phyloP scores from a whole-genome alignment of 2,329 filamentous ascomycete species.

The Colletotrichum magnum region DNA sequence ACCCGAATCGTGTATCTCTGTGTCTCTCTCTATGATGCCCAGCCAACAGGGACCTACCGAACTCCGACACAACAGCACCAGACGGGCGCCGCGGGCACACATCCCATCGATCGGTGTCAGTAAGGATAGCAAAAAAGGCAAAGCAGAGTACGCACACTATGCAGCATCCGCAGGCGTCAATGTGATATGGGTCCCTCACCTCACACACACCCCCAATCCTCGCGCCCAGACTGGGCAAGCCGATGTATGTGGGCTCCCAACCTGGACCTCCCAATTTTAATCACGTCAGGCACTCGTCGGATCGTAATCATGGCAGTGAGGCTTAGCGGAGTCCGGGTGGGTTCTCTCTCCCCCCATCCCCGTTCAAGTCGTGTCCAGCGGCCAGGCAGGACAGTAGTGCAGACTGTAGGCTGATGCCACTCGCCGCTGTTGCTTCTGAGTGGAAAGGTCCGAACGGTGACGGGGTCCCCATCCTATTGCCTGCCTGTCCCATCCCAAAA shows the following conservation, averaged over 20 bases:
- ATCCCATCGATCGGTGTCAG: neutral
- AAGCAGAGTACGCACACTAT: no score
- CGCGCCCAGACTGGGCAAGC: conserved; percentile 29
- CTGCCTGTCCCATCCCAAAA: no score
- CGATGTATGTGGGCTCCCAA: conserved; percentile 34
- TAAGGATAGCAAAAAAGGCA: neutral
- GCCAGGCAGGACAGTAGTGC: no score
- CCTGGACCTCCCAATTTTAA: conserved; percentile 40
- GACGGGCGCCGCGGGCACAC: no score
- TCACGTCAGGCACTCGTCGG: conserved; percentile 38
- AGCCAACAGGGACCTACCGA: conserved; percentile 11
- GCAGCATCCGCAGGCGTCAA: conserved; percentile 4
- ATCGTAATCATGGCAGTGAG: conserved; percentile 40
- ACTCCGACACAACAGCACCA: conserved; percentile 5
- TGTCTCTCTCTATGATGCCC: neutral
- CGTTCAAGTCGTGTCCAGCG: conserved; percentile 29
- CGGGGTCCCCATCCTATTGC: no score
- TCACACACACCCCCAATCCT: conserved; percentile 9
- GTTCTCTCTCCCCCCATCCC: conserved; percentile 16
- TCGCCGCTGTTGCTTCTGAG: no score
- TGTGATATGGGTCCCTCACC: conserved; percentile 9
- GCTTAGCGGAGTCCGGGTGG: conserved; percentile 40
- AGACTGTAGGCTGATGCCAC: no score
- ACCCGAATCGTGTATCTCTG: neutral
- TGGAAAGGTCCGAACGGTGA: no score